These are phyloP conservation scores for Cenchrus americanus DNA, from an alignment of 176 grass and related monocot species.

Conservation along the genomic window DNA sequence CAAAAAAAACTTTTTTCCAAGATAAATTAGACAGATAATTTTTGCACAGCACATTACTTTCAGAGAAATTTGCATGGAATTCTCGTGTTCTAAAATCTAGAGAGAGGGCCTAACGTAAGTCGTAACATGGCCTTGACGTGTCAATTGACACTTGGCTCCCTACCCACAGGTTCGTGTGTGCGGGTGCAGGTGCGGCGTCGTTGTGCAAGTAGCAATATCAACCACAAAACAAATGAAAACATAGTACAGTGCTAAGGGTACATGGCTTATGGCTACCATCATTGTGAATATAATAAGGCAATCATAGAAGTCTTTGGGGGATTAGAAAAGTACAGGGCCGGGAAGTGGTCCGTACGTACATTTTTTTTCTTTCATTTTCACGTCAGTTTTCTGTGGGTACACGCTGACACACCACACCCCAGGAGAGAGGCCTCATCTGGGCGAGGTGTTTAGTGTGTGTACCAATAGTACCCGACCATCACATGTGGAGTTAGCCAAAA, in stretches of 20 bases:
- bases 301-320: conserved; percentile 40
- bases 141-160: not conserved
- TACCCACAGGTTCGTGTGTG: not conserved
- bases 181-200: not conserved
- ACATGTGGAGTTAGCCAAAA: not conserved
- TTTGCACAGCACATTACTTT: not conserved
- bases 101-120: not conserved
- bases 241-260: not conserved
- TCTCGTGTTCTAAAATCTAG: not conserved
- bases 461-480: conserved; percentile 4
- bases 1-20: not conserved
- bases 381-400: conserved; percentile 5
- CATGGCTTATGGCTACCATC: conserved; percentile 8
- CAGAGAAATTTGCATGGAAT: not conserved
- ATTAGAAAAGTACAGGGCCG: conserved; percentile 49
- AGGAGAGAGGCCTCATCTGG: not conserved
- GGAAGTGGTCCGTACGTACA: conserved; percentile 42
- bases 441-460: conserved; percentile 11
- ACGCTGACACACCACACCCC: not conserved
- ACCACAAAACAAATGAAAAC: not conserved
- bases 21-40: not conserved
- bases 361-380: conserved; percentile 22
- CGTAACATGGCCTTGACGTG: not conserved
- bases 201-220: not conserved
- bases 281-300: conserved; percentile 47